Evolutionary conservation across 1,284 basidiomycete genomes (phyloP).

Genomic region (Mycena sp.): DNA sequence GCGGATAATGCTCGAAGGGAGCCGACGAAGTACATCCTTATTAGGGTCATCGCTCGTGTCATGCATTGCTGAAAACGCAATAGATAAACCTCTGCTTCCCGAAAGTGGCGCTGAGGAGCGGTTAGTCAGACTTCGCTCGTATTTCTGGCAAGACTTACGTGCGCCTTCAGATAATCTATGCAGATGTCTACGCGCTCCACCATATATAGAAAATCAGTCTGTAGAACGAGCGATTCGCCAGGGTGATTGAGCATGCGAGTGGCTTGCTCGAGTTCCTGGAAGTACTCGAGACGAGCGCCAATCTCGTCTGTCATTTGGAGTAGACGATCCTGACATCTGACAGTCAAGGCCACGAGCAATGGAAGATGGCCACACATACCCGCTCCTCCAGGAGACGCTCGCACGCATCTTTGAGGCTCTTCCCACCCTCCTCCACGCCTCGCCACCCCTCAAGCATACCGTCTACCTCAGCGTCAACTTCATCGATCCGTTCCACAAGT

Average conservation of each 20-base stretch:
- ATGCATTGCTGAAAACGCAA: slow-evolving; percentile 96
- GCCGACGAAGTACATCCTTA: slow-evolving; percentile 93
- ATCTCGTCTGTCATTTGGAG: slow-evolving; percentile 84
- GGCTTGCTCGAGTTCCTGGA: slow-evolving; percentile 90
- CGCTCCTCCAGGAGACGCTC: slow-evolving; percentile 88
- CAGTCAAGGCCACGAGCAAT: neutral
- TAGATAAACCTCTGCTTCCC: slow-evolving; percentile 90
- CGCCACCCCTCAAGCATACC: slow-evolving; percentile 86
- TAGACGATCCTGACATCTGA: slow-evolving; percentile 67
- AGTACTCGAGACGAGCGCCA: slow-evolving; percentile 83
- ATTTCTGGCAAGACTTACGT: slow-evolving; percentile 63
- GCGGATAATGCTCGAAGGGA: slow-evolving; percentile 78
- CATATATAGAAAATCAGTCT: slow-evolving; percentile 92
- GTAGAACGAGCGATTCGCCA: slow-evolving; percentile 88
- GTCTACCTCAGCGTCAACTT: slow-evolving; percentile 78
- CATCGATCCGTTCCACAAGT: slow-evolving; percentile 73
- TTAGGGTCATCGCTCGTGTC: slow-evolving; percentile 94
- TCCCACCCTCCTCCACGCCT: slow-evolving; percentile 88
- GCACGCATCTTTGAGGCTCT: slow-evolving; percentile 89
- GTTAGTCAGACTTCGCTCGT: slow-evolving; percentile 12
- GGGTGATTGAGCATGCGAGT: slow-evolving; percentile 93
- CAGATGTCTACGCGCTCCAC: slow-evolving; percentile 93
- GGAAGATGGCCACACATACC: slow-evolving; percentile 50
- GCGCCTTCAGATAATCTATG: slow-evolving; percentile 85
- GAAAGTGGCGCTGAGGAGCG: slow-evolving; percentile 78